Base-by-base conservation (phyloP, 78 protist genomes). In the Goniomonas avonlea region DNA sequence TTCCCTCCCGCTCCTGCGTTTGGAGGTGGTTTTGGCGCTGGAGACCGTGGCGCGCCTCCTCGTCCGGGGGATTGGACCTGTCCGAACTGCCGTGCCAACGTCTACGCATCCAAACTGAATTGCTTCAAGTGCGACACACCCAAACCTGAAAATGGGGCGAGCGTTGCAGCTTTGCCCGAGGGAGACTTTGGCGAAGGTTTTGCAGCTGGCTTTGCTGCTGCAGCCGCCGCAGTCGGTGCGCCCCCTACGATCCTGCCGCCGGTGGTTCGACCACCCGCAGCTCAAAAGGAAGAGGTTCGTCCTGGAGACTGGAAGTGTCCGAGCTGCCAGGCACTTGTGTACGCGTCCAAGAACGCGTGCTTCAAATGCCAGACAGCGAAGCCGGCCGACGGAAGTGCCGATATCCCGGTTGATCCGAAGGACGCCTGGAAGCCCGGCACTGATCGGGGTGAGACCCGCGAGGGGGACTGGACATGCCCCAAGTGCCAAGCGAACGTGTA, bases 1-100 rank as follows among this genome's bases (percentile, higher is more conserved):
- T 45, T 17, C 53, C 25, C 25, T 17, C 25, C 25, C 5, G 65
- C 38, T 34, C 38, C 38, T 9, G 65, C 38, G 18, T 29, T 29
- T n/a, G 65, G 65, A 11, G 25, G 34, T 11, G 71, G 43, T 37
- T 21, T 39, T n/a, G 71, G 71, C 2, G 71, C 47, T 11, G 71
- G 71, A 9, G 71, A 43, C 27, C 18, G 5, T 43, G 71, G 71
- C 11, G 71, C 47, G 27, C 43, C 71, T 43, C 66, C 66, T 0
- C 77, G 77, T 1, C 39, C 15, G 2, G 77, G 77, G 35, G 77
- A 70, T 40, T 70, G 77, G 77, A 27, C 56, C 39, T 70, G 77
- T 39, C 77, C 43, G 3, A 23, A 3, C 60, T 70, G 77, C 59
- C 21, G 56, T 25, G 56, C 77, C 5, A 70, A 70, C 11, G 77